Percentiles rank a stretch among this genome's conserved stretches.
These are phyloP conservation scores for Chimonanthus salicifolius DNA, from an alignment of 164 flowering plant species.

Conservation along the genomic window DNA sequence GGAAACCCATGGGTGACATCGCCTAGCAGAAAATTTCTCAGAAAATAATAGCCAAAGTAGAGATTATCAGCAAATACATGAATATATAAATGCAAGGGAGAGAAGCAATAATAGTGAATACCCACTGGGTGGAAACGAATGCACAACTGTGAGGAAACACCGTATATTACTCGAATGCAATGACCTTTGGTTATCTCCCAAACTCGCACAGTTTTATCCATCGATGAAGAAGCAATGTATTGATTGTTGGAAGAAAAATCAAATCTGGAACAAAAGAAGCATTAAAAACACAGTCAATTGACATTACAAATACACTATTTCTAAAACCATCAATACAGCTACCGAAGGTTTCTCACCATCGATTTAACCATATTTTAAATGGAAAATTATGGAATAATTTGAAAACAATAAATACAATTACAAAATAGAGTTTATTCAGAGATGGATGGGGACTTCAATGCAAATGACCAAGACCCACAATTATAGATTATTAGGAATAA, in stretches of 20 bases:
- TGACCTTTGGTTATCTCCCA: constrained; percentile 89
- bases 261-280: constrained; percentile 55
- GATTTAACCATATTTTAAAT: background rate
- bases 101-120: constrained; percentile 4
- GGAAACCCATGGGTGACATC: too few relatives aligned
- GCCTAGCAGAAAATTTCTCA: too few relatives aligned
- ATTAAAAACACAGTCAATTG: constrained; percentile 8
- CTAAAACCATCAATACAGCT: too few relatives aligned
- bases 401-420: background rate
- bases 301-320: too few relatives aligned
- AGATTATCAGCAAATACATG: background rate
- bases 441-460: background rate
- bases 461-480: too few relatives aligned
- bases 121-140: constrained; percentile 99
- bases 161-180: constrained; percentile 91
- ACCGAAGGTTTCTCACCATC: too few relatives aligned
- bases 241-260: constrained; percentile 96
- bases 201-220: constrained; percentile 94
- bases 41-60: background rate
- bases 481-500: too few relatives aligned
- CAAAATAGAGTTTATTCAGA: background rate
- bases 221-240: constrained; percentile 90
- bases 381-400: background rate
- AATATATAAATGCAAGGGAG: background rate
- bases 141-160: constrained; percentile 81